Base-by-base conservation (phyloP, 768 basidiomycete species). In the Naganishia vaughanmartiniae region DNA sequence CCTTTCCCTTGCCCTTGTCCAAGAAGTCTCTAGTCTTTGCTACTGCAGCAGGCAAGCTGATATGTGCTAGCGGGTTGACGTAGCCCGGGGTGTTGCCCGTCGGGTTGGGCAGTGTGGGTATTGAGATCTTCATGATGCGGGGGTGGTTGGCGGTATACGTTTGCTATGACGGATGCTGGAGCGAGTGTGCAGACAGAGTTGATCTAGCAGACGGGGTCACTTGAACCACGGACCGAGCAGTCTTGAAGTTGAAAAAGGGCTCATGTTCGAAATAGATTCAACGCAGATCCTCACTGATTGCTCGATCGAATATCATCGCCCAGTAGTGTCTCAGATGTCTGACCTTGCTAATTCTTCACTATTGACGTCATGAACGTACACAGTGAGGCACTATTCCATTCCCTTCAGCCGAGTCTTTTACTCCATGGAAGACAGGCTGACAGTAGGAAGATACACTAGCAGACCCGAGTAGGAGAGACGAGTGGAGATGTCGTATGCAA, bases 1-100 rank as follows among this genome's bases (percentile, higher is more conserved):
- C 80, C 70, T 78, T 79, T 57, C 78, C 87, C 79, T 87, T 89
- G n/a, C 92, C 91, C 4, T 84, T 82, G 0, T 84, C 81, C 24
- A 95, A 80, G 75, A 94, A 94, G 1, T 83, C 78, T 2, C 72
- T 67, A 9, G 77, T 72, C 48, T 78, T 72, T 1, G 75, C 56
- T 2, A 78, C 75, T 2, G 79, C 80, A 17, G 63, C 55, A 19
- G 67, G 67, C 4, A 70, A 69, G 19, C 79, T 66, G 31, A 80
- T 72, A 24, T 53, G 60, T 17, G 79, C 78, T 21, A 81, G 72
- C 1, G 76, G 77, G 19, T 74, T 75, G 19, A 72, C 33, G 36
- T 63, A 72, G 19, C 66, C 66, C 70, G 79, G n/a, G 70, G 76
- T 10, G 73, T 54, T n/a, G 33, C 66, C 4, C 65, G 71, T 39